These are phyloP conservation scores for Cantharellus cinnabarinus DNA, from an alignment of 768 basidiomycete species.

Conservation along the genomic window DNA sequence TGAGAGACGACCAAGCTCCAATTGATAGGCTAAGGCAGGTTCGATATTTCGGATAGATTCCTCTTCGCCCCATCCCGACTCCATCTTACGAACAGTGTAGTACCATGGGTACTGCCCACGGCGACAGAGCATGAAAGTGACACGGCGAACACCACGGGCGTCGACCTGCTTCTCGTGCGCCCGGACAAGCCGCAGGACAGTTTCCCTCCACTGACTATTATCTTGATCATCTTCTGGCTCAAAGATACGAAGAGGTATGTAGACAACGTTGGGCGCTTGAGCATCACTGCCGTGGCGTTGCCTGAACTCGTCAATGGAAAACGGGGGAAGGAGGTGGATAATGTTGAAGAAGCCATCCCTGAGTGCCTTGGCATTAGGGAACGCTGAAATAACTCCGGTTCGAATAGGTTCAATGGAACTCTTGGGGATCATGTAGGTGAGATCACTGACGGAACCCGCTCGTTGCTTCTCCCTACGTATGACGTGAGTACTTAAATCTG, in stretches of 20 bases:
- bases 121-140: conserved; percentile 82
- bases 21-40: conserved; percentile 91
- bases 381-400: conserved; percentile 80
- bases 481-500: not conserved
- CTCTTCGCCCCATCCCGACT: conserved; percentile 74
- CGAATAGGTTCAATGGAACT: conserved; percentile 78
- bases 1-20: conserved; percentile 88
- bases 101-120: conserved; percentile 84
- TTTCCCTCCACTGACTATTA: conserved; percentile 57
- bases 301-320: conserved; percentile 47
- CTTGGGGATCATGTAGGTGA: conserved; percentile 77
- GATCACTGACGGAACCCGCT: conserved; percentile 84
- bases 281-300: conserved; percentile 53
- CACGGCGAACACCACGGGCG: conserved; percentile 71
- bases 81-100: conserved; percentile 66
- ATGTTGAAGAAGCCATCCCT: conserved; percentile 56
- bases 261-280: conserved; percentile 82
- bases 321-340: conserved; percentile 49
- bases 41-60: conserved; percentile 95
- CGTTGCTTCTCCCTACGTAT: conserved; percentile 38
- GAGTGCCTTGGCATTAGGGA: conserved; percentile 51
- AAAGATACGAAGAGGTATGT: conserved; percentile 81
- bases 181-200: conserved; percentile 53
- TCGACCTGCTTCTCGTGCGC: conserved; percentile 37
- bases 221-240: conserved; percentile 55